A percentile compares a stretch with the other conserved stretches of the same genome.
Evolutionary conservation across 495 filamentous ascomycete species (phyloP).

Genomic region (Aspergillus ellipticus): DNA sequence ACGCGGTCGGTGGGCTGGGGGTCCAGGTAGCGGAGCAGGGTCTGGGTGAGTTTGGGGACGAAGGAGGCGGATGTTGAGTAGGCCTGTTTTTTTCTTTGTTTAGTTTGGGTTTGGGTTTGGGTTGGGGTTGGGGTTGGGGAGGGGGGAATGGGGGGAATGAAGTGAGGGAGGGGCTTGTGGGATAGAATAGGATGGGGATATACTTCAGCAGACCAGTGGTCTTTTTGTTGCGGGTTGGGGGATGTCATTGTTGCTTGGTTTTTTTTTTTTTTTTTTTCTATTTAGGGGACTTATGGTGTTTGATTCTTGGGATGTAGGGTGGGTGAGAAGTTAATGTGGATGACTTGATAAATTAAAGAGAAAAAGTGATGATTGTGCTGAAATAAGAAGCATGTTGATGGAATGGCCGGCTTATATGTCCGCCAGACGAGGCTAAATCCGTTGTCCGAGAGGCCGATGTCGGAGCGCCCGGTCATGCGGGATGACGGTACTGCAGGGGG

Average conservation of each 20-base stretch:
- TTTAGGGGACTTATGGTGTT: too few species aligned
- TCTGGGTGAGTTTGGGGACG: constrained; percentile 63
- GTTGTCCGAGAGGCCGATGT: constrained; percentile 1
- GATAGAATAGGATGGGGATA: not conserved
- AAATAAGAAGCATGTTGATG: too few species aligned
- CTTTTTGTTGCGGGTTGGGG: constrained; percentile 22
- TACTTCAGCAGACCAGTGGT: constrained; percentile 60
- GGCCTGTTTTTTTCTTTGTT: too few species aligned
- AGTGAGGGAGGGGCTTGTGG: not conserved
- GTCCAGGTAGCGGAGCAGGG: constrained; percentile 62
- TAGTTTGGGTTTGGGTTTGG: too few species aligned
- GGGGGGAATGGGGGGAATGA: too few species aligned
- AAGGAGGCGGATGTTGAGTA: constrained; percentile 68
- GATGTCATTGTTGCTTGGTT: not conserved
- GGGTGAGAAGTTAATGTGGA: too few species aligned
- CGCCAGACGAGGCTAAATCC: not conserved
- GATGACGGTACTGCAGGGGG: not conserved
- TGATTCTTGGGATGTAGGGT: too few species aligned
- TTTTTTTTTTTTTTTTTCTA: not conserved
- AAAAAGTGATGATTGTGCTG: too few species aligned
- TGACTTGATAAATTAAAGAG: too few species aligned
- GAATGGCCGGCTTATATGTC: too few species aligned
- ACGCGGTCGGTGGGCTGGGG: constrained; percentile 55
- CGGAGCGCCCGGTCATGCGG: constrained; percentile 1
- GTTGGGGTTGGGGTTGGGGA: too few species aligned